Percentiles rank a stretch among this genome's conserved stretches.
Evolutionary conservation across 2,329 filamentous ascomycete genomes (phyloP).

Genomic region (Herpotrichia juniperi): DNA sequence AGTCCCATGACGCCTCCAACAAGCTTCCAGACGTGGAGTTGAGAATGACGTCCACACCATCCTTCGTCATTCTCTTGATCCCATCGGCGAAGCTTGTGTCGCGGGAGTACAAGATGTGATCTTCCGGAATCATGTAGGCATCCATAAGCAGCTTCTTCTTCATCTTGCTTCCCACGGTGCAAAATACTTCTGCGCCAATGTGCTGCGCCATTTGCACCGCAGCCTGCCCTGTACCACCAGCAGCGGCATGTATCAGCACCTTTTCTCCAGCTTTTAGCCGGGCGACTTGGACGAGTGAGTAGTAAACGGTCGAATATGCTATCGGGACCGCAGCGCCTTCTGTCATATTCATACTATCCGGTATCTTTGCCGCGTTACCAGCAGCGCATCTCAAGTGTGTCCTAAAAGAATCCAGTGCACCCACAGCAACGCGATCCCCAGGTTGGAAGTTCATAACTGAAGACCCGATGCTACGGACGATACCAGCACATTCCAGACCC

Average conservation of each 20-base stretch:
- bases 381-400: neutral
- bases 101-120: slow-evolving; percentile 29
- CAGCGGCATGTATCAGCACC: slow-evolving; percentile 31
- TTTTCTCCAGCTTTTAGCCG: slow-evolving; percentile 6
- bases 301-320: neutral
- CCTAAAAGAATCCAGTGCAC: neutral
- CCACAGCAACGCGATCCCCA: slow-evolving; percentile 1
- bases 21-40: slow-evolving; percentile 26
- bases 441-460: neutral
- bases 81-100: slow-evolving; percentile 23
- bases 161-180: slow-evolving; percentile 15
- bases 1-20: slow-evolving; percentile 48
- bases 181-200: slow-evolving; percentile 15
- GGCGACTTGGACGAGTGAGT: neutral
- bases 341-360: slow-evolving; percentile 5
- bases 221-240: slow-evolving; percentile 18
- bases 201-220: slow-evolving; percentile 15
- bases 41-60: slow-evolving; percentile 35
- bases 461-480: slow-evolving; percentile 4
- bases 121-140: slow-evolving; percentile 20
- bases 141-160: slow-evolving; percentile 1
- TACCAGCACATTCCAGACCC: slow-evolving; percentile 9
- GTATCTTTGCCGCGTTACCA: neutral
- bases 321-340: slow-evolving; percentile 17
- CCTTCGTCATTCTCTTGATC: slow-evolving; percentile 23